phyloP scores from a whole-genome alignment of 75 land plant species.

The Picea sitchensis region DNA sequence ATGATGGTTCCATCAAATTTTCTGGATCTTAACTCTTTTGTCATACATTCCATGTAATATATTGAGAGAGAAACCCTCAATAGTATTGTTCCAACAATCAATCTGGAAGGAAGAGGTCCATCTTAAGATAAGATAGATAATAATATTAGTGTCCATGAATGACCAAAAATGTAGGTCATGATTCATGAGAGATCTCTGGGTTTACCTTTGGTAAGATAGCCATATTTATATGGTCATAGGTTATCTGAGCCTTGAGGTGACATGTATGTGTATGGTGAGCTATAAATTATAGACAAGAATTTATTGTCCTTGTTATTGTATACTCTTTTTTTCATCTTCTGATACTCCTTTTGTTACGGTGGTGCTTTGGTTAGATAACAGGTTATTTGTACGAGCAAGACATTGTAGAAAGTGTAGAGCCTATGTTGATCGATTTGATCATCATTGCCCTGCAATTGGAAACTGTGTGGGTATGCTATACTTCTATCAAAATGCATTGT shows the following conservation, averaged over 20 bases:
- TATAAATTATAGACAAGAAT: background rate
- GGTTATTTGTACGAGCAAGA: background rate
- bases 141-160: too few relatives aligned
- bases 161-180: background rate
- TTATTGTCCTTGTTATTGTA: background rate
- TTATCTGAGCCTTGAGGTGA: background rate
- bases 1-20: background rate
- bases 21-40: background rate
- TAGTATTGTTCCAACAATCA: background rate
- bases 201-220: background rate
- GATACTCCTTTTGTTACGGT: background rate
- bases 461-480: conserved; percentile 5
- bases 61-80: background rate
- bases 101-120: background rate
- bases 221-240: background rate
- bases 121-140: background rate
- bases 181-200: background rate
- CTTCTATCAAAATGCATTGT: background rate
- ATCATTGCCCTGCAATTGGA: conserved; percentile 9
- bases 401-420: background rate
- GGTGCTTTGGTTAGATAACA: background rate
- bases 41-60: background rate
- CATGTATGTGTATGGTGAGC: background rate
- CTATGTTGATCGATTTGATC: conserved; percentile 8
- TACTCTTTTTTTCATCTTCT: background rate